Conservation (phyloP, 1,284 basidiomycete species). For the Ustilago hordei region DNA sequence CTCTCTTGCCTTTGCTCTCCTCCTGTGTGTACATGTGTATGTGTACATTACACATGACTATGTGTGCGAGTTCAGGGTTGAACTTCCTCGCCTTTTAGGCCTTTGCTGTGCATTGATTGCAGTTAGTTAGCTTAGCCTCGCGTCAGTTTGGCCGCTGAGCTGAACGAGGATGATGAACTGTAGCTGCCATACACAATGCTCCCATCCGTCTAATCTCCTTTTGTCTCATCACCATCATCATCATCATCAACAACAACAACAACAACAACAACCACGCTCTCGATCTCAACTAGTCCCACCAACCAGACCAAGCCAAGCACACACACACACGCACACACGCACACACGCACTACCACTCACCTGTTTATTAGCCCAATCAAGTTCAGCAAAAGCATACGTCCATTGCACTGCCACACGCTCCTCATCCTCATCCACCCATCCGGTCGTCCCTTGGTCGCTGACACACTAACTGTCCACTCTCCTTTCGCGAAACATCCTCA, state of each 20-base stretch:
- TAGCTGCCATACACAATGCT: neutral
- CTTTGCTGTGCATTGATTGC: no score
- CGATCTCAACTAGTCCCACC: neutral
- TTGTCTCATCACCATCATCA: neutral
- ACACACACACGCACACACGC: no score
- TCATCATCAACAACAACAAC: neutral
- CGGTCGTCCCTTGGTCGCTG: conserved; percentile 1
- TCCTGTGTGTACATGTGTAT: no score
- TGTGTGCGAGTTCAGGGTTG: no score
- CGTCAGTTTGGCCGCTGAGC: no score
- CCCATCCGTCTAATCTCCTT: neutral
- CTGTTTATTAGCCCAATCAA: neutral
- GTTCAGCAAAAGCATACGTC: neutral
- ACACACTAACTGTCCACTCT: conserved; percentile 3
- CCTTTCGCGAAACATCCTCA: neutral
- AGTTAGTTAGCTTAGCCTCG: no score
- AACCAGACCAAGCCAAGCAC: neutral
- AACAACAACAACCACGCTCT: neutral
- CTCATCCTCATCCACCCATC: neutral
- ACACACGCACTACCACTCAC: neutral
- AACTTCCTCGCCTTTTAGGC: no score
- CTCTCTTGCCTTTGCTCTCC: no score
- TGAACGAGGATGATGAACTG: no score
- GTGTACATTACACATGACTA: no score
- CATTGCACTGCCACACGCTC: conserved; percentile 1